A percentile compares a stretch with the other conserved stretches of the same genome.
Conservation (phyloP, 208 protist species). For the Angomonas ambiguus region DNA sequence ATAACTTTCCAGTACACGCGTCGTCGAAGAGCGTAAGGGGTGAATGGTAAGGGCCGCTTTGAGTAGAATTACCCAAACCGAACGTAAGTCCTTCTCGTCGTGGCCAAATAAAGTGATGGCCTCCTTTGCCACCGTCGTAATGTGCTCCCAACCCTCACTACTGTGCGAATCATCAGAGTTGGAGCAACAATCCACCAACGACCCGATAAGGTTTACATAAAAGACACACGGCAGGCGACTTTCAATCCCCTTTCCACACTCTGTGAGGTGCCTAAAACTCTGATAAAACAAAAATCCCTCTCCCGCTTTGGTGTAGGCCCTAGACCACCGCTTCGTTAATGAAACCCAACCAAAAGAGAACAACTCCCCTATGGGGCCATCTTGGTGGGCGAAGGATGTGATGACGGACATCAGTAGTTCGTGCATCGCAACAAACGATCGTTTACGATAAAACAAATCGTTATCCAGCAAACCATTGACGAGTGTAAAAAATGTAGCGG, state of each 20-base stretch:
- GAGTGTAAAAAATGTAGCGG: constrained; percentile 24
- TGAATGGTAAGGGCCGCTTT: constrained; percentile 65
- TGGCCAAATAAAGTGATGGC: constrained; percentile 55
- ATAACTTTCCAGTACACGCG: constrained; percentile 56
- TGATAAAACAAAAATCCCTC: constrained; percentile 37
- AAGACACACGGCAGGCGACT: constrained; percentile 35
- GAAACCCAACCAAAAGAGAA: constrained; percentile 63
- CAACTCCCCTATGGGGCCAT: constrained; percentile 32
- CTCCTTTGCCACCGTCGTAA: constrained; percentile 31
- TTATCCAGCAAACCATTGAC: constrained; percentile 54
- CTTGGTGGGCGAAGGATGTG: neutral
- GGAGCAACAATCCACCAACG: constrained; percentile 36
- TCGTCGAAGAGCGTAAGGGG: constrained; percentile 21
- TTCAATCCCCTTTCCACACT: constrained; percentile 49
- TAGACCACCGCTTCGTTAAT: constrained; percentile 66
- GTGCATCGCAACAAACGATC: constrained; percentile 48
- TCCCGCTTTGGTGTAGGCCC: constrained; percentile 56
- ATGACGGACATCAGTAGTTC: constrained; percentile 25
- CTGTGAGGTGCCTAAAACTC: constrained; percentile 23
- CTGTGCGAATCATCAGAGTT: neutral
- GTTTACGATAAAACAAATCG: constrained; percentile 61
- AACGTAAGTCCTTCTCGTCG: constrained; percentile 28
- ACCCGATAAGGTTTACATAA: constrained; percentile 61
- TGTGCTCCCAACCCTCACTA: constrained; percentile 23
- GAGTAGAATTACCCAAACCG: constrained; percentile 64